These are phyloP conservation scores for Pseudonitzschia multistriata DNA, from an alignment of 108 stramenopile species.

Conservation along the genomic window DNA sequence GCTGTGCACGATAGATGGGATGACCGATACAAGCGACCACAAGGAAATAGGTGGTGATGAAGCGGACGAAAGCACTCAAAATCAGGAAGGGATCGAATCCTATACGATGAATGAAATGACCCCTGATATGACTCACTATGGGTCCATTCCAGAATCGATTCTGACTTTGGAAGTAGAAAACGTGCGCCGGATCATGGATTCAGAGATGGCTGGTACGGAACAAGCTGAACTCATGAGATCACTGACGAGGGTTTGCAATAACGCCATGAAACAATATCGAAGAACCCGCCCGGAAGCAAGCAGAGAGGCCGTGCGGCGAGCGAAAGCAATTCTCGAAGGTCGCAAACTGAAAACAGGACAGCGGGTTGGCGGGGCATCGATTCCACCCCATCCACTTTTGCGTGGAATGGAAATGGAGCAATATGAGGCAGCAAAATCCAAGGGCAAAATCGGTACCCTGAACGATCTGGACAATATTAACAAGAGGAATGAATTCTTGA, in stretches of 20 bases:
- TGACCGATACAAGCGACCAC: conserved; percentile 16
- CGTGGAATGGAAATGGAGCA: conserved; percentile 52
- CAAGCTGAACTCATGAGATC: conserved; percentile 63
- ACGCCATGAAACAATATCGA: conserved; percentile 95
- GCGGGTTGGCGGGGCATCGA: conserved; percentile 55
- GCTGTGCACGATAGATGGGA: conserved; percentile 43
- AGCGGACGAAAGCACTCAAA: neutral
- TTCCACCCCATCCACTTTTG: conserved; percentile 79
- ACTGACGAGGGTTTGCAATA: conserved; percentile 67
- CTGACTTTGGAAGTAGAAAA: conserved; percentile 92
- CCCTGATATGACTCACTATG: conserved; percentile 97
- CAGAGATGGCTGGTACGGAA: conserved; percentile 71
- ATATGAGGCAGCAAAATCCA: conserved; percentile 40
- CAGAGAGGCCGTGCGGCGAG: conserved; percentile 75
- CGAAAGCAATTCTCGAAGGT: conserved; percentile 84
- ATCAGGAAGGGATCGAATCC: conserved; percentile 36
- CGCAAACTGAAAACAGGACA: conserved; percentile 63
- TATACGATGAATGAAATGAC: conserved; percentile 92
- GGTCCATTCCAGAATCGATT: conserved; percentile 85
- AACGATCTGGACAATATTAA: conserved; percentile 41
- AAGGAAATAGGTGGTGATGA: conserved; percentile 25
- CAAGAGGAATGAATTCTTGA: conserved; percentile 80
- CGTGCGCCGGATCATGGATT: conserved; percentile 77
- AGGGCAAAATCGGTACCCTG: conserved; percentile 32
- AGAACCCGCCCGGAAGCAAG: conserved; percentile 90